Evolutionary conservation across 805 yeast species (phyloP).

Genomic region (Sugiyamaella americana): DNA sequence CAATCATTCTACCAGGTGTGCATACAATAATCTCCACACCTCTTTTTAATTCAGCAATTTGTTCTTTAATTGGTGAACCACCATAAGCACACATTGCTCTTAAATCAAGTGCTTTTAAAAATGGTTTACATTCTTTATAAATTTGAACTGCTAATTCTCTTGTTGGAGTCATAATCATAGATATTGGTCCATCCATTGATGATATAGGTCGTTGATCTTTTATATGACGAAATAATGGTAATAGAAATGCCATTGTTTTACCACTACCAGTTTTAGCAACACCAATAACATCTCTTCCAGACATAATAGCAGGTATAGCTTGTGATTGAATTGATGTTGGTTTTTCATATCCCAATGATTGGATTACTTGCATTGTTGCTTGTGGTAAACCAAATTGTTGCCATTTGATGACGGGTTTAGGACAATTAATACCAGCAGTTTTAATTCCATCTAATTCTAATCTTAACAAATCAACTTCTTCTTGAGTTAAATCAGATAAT

Average conservation of each 20-base stretch:
- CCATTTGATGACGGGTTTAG: constrained; percentile 71
- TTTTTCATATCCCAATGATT: constrained; percentile 43
- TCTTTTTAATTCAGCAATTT: constrained; percentile 70
- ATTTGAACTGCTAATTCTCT: constrained; percentile 88
- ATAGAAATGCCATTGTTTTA: constrained; percentile 79
- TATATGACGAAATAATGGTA: constrained; percentile 82
- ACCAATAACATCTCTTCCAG: constrained; percentile 85
- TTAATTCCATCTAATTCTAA: constrained; percentile 56
- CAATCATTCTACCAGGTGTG: constrained; percentile 93
- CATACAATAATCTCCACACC: constrained; percentile 82
- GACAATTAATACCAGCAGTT: constrained; percentile 52
- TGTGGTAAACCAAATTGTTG: constrained; percentile 72
- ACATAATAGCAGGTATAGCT: constrained; percentile 84
- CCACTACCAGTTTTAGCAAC: constrained; percentile 97
- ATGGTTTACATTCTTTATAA: constrained; percentile 54
- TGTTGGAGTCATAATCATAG: constrained; percentile 80
- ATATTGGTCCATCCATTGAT: constrained; percentile 63
- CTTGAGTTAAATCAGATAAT: constrained; percentile 40
- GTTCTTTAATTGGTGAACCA: constrained; percentile 76
- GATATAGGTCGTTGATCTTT: constrained; percentile 57
- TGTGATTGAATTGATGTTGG: constrained; percentile 92
- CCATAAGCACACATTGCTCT: constrained; percentile 81
- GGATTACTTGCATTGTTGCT: constrained; percentile 47
- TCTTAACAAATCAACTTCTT: constrained; percentile 53
- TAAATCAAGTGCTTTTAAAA: constrained; percentile 46